Base-by-base conservation (phyloP, 768 basidiomycete genomes). In the Paxillus rubicundulus region DNA sequence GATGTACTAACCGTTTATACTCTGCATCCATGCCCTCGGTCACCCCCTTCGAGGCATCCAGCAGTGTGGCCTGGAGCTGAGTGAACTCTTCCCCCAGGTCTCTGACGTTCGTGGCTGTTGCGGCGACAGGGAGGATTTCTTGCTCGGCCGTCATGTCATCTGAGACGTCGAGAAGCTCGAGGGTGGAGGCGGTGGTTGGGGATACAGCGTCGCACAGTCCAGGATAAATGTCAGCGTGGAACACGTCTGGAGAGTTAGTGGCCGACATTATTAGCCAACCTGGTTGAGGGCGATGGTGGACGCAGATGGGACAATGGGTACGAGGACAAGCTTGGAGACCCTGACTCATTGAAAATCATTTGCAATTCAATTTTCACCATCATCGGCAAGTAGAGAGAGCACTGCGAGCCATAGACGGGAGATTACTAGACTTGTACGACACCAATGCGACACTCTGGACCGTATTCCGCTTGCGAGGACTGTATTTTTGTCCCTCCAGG, bases 41-140 rank as follows among this genome's bases (percentile, higher is more conserved):
- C 24, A 72, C 64, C 10, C 70, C 67, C 44, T 70, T 70, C 9
- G 65, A 68, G 1, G 64, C 66, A 39, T 52, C 54, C 27, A 39
- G 49, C 38, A 65, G 53, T 33, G 62, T 60, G 9, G 18, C n/a
- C n/a, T 46, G 48, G 12, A 62, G 43, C 5, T 42, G 36, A 12
- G 14, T 6, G 14, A 17, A 16, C 14, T 37, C 36, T 37, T 37
- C 7, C 6, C 36, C 36, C 36, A 37, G 14, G 14, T 37, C 36
- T 37, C 36, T 37, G 36, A 14, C n/a, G 12, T 17, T 16, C 16
- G 9, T 16, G 14, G 13, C 9, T 9, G 36, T 37, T 16, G 9
- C 12, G 14, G n/a, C 36, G n/a, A 17, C 14, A 16, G 36, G 36
- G 14, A 37, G 14, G 7, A 6, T 13, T 13, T 17, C n/a, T 17